Base-by-base conservation (phyloP, 441 rosid species). In the Pelargonium australe region DNA sequence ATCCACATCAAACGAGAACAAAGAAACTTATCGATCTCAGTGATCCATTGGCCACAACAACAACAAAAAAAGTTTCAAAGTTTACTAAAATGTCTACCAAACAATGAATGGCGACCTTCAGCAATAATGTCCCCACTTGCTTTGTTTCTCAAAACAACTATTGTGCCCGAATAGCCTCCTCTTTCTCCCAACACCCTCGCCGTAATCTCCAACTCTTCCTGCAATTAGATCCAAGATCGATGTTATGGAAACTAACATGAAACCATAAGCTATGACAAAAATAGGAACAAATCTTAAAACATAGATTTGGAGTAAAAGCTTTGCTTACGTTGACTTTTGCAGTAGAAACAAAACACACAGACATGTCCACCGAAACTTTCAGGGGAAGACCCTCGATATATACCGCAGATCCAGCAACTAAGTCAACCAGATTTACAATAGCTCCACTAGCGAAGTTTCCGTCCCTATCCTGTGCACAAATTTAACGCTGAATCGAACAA, bases 41-140 rank as follows among this genome's bases (percentile, higher is more conserved):
- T 34, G 40, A 34, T 5, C 40, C 7, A 34, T 34, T 34, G 40
- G 40, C 40, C 40, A 34, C 40, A 34, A 5, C 40, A 34, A 31
- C 28, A 25, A 25, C 28, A 28, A 28, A 0, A 28, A 4, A 34
- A 4, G 40, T 0, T 34, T 82, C 83, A 90, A 76, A 92, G 83
- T 77, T 89, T 89, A 84, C 95, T 93, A 72, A 69, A 47, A 71
- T 75, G 85, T 76, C 72, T 80, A 41, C 87, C 86, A 67, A 89
- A 91, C 86, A 88, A 58, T 2, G 98, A 93, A 83, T 93, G 98
- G 10, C 93, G 88, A 64, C 96, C 97, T 85, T 90, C 96, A 0
- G 98, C 98, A 60, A 93, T 81, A 63, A 86, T 58, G 80, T 89
- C 95, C 13, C 96, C 95, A 0, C 89, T 89, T 43, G 64, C 75